Evolutionary conservation across 306 rosid species (phyloP), one percentile per base, ranked within the genome.

Genomic region (Erythrophleum fordii): DNA sequence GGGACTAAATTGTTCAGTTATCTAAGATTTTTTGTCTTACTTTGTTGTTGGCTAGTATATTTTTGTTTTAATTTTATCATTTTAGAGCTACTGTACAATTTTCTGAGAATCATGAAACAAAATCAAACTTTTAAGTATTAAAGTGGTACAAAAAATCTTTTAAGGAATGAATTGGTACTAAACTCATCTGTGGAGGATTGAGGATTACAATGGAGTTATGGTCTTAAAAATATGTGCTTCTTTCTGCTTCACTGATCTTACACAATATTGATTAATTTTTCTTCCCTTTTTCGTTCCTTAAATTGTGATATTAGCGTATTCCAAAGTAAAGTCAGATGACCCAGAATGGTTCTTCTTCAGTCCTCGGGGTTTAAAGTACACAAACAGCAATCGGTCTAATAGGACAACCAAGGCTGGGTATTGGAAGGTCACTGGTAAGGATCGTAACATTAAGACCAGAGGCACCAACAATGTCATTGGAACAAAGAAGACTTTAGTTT

Each of bases 371-470:
- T 86, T 76, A 56, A 92, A 84, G 84, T 61, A 82, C 55, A 0
- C 59, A 4, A 87, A 72, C 0, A 84, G 88, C 12, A 62, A 5
- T 3, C 74, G 87, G 34, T 1, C 34, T 5, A 85, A 86, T 29
- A 76, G 97, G 84, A 4, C 79, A 44, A 89, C 98, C 0, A 2
- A 8, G 3, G 0, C 0, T 11, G 98, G 98, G 2, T 92, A 0
- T 53, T 94, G 98, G 98, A 91, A 94, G 77, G 35, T 51, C 68
- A 92, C 96, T 2, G 91, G 97, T 1, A 55, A 8, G 3, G 92
- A 87, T 2, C 49, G 90, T 7, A 5, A 6, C 0, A 73, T 92
- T 45, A 86, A 6, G 79, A 69, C 2, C 1, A 59, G 35, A 7
- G 80, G 60, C 29, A 84, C 75, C 11, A 65, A 45, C 31, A 34